phyloP scores from a whole-genome alignment of 352 stramenopile genomes.

The Pythium phragmitis region DNA sequence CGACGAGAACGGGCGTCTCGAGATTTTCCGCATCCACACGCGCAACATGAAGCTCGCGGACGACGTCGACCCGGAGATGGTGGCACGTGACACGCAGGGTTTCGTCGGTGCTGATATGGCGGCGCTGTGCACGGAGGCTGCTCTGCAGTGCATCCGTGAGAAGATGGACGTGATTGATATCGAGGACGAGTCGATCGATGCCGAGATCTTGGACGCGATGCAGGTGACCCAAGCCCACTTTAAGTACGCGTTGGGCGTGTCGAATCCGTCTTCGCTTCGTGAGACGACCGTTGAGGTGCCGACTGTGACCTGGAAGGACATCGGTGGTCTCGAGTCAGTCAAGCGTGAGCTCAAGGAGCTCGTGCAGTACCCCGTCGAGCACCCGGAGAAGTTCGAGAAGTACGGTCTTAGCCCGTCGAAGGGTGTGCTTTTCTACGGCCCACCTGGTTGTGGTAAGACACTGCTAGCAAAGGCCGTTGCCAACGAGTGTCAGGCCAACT shows the following conservation, averaged over 20 bases:
- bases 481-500: slow-evolving; percentile 99
- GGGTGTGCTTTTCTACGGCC: slow-evolving; percentile 99
- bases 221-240: slow-evolving; percentile 99
- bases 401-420: slow-evolving; percentile 94
- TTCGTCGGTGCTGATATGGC: slow-evolving; percentile 99
- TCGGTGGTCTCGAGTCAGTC: slow-evolving; percentile 97
- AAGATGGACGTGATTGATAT: slow-evolving; percentile 99
- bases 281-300: slow-evolving; percentile 99
- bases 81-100: slow-evolving; percentile 98
- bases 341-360: slow-evolving; percentile 99
- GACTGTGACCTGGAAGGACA: slow-evolving; percentile 98
- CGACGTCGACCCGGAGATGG: slow-evolving; percentile 97
- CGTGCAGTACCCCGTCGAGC: slow-evolving; percentile 99
- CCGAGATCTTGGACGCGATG: slow-evolving; percentile 98
- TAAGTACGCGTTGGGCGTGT: slow-evolving; percentile 96
- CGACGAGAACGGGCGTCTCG: slow-evolving; percentile 97
- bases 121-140: slow-evolving; percentile 97
- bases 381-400: slow-evolving; percentile 99
- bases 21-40: slow-evolving; percentile 99
- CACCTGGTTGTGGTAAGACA: slow-evolving; percentile 99
- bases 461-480: slow-evolving; percentile 99
- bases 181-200: slow-evolving; percentile 99
- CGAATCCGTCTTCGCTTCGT: slow-evolving; percentile 98
- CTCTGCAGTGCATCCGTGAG: slow-evolving; percentile 99
- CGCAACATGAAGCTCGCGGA: slow-evolving; percentile 99